Evolutionary conservation across 2,329 filamentous ascomycete species (phyloP), one percentile per base, ranked within the genome.

Genomic region (Cadophora malorum): DNA sequence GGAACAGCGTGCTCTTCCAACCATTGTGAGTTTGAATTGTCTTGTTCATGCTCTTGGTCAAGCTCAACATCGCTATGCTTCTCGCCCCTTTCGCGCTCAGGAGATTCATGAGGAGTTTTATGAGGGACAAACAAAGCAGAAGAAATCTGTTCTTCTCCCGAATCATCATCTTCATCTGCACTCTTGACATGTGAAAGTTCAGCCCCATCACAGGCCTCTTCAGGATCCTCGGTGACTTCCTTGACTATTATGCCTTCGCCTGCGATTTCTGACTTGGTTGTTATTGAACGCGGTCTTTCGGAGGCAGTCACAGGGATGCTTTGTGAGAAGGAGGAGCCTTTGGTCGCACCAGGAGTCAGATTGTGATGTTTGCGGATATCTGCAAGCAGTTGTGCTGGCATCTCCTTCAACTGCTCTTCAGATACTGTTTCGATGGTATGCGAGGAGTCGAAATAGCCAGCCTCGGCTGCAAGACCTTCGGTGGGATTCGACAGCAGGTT

Each of bases 131-230:
- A 96, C 50, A 94, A 84, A 28, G 92, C 92, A 38, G 91, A 95
- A n/a, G 91, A 93, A 70, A 96, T 94, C 79, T 95, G 92, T 78
- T 96, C 92, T 77, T 92, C 89, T 67, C 92, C 90, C 16, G 91
- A 94, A 65, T 86, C 84, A 35, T 85, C 83, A 59, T 86, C 85
- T 28, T 86, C 84, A 23, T 77, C 75, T 31, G 63, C 58, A 62
- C 70, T 72, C 60, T 74, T 75, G 25, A 66, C 45, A 10, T 67
- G 66, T 8, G 69, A 67, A 9, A 71, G 41, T 10, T 70, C 69
- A 12, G 55, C 80, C 41, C 83, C 82, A 65, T 85, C 83, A 23
- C n/a, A 52, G 21, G n/a, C 10, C 28, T 49, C 33, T 4, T 56
- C 58, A 8, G 63, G 53, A 23, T 67, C 59, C 28, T 69, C 35